Conservation (phyloP, 202 grass and related monocot genomes). For the Tripidium arundinaceum region DNA sequence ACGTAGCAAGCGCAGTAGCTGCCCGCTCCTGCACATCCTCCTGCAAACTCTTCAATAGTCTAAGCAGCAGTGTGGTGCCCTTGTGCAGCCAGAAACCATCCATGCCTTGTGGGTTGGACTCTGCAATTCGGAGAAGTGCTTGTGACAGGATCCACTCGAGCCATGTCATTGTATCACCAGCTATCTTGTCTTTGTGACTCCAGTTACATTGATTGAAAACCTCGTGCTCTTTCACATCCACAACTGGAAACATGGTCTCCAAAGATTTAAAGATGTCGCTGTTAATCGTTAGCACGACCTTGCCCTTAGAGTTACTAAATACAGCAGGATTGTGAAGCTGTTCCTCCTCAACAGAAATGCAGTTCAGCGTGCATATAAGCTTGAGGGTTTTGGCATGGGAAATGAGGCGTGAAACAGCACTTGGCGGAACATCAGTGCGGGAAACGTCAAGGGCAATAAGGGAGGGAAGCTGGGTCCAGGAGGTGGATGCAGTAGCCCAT, state of each 20-base stretch:
- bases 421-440: constrained; percentile 74
- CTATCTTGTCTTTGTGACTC: constrained; percentile 51
- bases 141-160: constrained; percentile 87
- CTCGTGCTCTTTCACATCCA: constrained; percentile 45
- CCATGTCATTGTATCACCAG: constrained; percentile 73
- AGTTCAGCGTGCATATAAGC: constrained; percentile 66
- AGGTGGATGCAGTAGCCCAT: constrained; percentile 76
- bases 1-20: constrained; percentile 82
- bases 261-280: constrained; percentile 55
- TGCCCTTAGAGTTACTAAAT: constrained; percentile 77
- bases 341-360: constrained; percentile 66
- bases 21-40: constrained; percentile 92
- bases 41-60: constrained; percentile 70
- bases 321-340: constrained; percentile 44
- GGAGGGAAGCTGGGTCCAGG: constrained; percentile 73
- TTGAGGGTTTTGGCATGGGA: constrained; percentile 74
- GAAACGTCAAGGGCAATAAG: constrained; percentile 83
- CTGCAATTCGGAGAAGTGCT: constrained; percentile 75
- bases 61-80: constrained; percentile 73
- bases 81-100: constrained; percentile 92
- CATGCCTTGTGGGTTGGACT: constrained; percentile 71
- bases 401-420: constrained; percentile 61
- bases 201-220: constrained; percentile 62
- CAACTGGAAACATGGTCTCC: constrained; percentile 43
- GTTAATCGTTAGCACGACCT: constrained; percentile 70